A percentile compares a stretch with the other conserved stretches of the same genome.
phyloP scores from a whole-genome alignment of 2,329 filamentous ascomycete genomes.

The Dactylonectria macrodidyma region DNA sequence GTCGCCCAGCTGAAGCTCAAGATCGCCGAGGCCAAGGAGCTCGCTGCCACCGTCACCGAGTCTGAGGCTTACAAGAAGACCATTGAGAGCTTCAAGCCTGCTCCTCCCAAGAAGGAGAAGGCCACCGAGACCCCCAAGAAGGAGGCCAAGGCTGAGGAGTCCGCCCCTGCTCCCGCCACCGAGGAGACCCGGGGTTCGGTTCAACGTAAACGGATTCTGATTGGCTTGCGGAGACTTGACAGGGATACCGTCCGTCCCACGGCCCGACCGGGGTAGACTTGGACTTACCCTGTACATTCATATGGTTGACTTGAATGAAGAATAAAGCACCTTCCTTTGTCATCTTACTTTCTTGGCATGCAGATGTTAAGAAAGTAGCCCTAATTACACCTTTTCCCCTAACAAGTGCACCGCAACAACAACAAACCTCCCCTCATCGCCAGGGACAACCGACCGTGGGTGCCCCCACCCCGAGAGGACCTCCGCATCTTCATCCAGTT shows the following conservation, averaged over 20 bases:
- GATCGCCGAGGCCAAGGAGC: conserved; percentile 87
- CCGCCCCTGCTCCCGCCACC: conserved; percentile 40
- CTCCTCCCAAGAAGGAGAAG: conserved; percentile 59
- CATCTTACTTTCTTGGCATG: no score
- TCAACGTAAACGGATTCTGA: not conserved
- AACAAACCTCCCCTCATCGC: no score
- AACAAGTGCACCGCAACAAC: no score
- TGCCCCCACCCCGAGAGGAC: no score
- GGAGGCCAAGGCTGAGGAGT: conserved; percentile 43
- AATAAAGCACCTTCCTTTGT: no score
- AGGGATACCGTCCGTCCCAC: not conserved
- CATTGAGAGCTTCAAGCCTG: conserved; percentile 77
- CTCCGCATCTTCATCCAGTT: no score
- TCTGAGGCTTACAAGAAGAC: conserved; percentile 92
- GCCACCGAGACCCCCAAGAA: conserved; percentile 54
- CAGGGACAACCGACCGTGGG: no score
- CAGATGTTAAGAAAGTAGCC: no score
- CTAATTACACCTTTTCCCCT: no score
- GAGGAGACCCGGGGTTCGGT: conserved; percentile 31
- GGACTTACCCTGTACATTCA: conserved; percentile 1
- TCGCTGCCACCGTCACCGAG: conserved; percentile 79
- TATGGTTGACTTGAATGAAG: not conserved
- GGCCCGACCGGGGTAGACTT: no score
- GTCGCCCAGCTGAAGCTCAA: conserved; percentile 86
- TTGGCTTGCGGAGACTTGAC: not conserved